Evolutionary conservation across 257 asterid species (phyloP), one percentile per base, ranked within the genome.

Genomic region (Solanum pennellii): DNA sequence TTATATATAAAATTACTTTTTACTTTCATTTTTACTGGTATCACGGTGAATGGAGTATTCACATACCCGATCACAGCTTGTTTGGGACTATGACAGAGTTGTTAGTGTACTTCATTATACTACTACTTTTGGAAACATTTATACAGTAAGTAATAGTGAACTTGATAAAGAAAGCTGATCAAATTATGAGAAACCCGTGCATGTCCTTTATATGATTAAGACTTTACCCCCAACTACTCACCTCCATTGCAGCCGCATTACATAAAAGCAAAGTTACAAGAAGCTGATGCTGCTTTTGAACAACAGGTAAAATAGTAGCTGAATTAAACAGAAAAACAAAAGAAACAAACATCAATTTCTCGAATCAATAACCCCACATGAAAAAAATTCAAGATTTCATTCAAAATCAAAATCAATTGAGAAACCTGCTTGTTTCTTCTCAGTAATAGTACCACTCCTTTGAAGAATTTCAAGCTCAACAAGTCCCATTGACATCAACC

Each of bases 181-280:
- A 15, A 49, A 49, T 49, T 45, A 45, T 16, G 42, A 80, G 84
- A 80, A 80, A 80, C 84, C 42, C 66, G 25, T 80, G 84, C 84
- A 80, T 80, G 84, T 47, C 39, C 27, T 77, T 79, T 41, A n/a
- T 49, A 80, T 73, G 25, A 56, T 72, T 18, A 72, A 72, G 79
- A 72, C 79, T 72, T 72, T 18, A 72, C 15, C 44, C 79, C 79
- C 68, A 15, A 39, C 68, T 72, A 74, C 91, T 85, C 69, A 96
- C 99, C 98, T 97, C 99, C 99, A 97, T 97, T 1, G 99, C 92
- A 52, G 95, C 99, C 27, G 99, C 96, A 89, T 97, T 97, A 89
- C 99, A 97, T 9, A 96, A 91, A 11, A 97, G 95, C 87, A 96
- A 90, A 71, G 99, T 97, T 12, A 97, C 99, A n/a, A 97, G 98